A percentile compares a stretch with the other conserved stretches of the same genome.
Conservation (phyloP, 345 rosid species). For the Raphanus raphanistrum region DNA sequence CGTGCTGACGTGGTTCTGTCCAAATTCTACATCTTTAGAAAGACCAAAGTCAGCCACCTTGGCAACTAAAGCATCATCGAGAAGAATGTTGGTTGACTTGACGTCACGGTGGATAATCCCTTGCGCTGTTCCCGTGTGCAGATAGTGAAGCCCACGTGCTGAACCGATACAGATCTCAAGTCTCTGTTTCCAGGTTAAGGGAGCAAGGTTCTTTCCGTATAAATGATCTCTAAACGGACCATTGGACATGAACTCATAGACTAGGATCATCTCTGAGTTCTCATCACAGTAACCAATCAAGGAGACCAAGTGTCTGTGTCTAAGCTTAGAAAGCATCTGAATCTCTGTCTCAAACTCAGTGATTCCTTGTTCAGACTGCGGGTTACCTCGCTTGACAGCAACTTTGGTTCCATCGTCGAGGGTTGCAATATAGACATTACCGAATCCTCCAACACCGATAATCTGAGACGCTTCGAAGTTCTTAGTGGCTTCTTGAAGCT, state of each 20-base stretch:
- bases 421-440: slow-evolving; percentile 66
- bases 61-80: slow-evolving; percentile 74
- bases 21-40: slow-evolving; percentile 71
- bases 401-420: slow-evolving; percentile 73
- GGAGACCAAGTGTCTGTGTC: slow-evolving; percentile 84
- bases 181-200: slow-evolving; percentile 74
- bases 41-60: slow-evolving; percentile 84
- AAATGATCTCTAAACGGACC: slow-evolving; percentile 80
- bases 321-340: slow-evolving; percentile 81
- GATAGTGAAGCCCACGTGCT: slow-evolving; percentile 79
- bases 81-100: slow-evolving; percentile 76
- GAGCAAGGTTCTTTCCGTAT: slow-evolving; percentile 65
- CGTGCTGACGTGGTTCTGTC: slow-evolving; percentile 64
- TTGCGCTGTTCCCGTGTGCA: slow-evolving; percentile 86
- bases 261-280: slow-evolving; percentile 75
- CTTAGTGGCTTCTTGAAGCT: slow-evolving; percentile 75
- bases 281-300: slow-evolving; percentile 82
- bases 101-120: slow-evolving; percentile 90
- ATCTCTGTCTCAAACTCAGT: slow-evolving; percentile 83
- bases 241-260: slow-evolving; percentile 78
- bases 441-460: slow-evolving; percentile 84
- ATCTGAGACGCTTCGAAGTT: slow-evolving; percentile 61
- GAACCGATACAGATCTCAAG: slow-evolving; percentile 78
- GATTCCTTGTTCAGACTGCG: slow-evolving; percentile 87
- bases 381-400: slow-evolving; percentile 86